These are phyloP conservation scores for Reticulascus tulasneorum DNA, from an alignment of 2,329 filamentous ascomycete species.

Conservation along the genomic window DNA sequence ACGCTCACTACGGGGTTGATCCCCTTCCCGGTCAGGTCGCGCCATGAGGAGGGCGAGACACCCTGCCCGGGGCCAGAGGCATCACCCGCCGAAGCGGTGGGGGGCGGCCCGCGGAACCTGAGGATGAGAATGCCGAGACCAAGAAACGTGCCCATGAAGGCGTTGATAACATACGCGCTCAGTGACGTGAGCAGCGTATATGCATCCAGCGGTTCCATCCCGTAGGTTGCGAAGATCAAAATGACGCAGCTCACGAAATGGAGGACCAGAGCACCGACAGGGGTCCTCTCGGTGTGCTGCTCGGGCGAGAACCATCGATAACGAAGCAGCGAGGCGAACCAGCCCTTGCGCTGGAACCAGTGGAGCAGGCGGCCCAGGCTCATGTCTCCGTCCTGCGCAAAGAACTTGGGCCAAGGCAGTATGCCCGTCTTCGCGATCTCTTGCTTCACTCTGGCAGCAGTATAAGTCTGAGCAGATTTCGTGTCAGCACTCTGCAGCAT, in stretches of 20 bases:
- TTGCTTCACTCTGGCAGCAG: slow-evolving; percentile 52
- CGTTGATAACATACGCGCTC: slow-evolving; percentile 29
- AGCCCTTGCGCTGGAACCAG: slow-evolving; percentile 26
- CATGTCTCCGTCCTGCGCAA: slow-evolving; percentile 34
- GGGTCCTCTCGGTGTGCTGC: slow-evolving; percentile 30
- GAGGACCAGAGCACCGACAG: slow-evolving; percentile 29
- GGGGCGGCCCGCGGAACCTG: slow-evolving; percentile 27
- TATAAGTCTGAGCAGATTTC: slow-evolving; percentile 41
- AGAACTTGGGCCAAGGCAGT: slow-evolving; percentile 45
- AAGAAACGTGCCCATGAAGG: slow-evolving; percentile 29
- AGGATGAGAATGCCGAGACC: slow-evolving; percentile 31
- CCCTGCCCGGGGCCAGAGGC: slow-evolving; percentile 6
- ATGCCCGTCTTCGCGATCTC: slow-evolving; percentile 58
- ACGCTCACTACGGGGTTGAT: slow-evolving; percentile 27
- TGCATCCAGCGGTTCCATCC: slow-evolving; percentile 18
- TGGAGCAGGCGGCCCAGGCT: slow-evolving; percentile 27
- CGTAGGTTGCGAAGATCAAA: slow-evolving; percentile 29
- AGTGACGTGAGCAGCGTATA: slow-evolving; percentile 28
- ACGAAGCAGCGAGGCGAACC: slow-evolving; percentile 22
- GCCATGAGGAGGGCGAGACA: slow-evolving; percentile 20
- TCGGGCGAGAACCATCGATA: slow-evolving; percentile 27
- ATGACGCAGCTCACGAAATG: slow-evolving; percentile 29
- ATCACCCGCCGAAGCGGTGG: slow-evolving; percentile 11
- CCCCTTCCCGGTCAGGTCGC: slow-evolving; percentile 25
- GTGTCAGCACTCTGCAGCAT: slow-evolving; percentile 1